phyloP scores from a whole-genome alignment of 2,329 filamentous ascomycete species.

The Colletotrichum sojae region DNA sequence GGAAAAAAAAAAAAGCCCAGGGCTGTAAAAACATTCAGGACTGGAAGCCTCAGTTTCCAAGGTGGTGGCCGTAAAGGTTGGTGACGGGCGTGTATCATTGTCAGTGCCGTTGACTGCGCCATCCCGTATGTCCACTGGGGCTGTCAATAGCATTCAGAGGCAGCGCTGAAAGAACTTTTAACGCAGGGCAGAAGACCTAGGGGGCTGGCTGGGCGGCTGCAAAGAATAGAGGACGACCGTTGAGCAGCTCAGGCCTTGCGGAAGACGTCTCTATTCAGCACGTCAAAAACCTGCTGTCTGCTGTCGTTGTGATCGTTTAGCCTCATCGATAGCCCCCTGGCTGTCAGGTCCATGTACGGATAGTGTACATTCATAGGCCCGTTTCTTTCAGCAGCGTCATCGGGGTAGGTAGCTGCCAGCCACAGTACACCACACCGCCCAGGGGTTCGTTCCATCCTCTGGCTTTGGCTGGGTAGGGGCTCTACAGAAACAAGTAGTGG shows the following conservation, averaged over 20 bases:
- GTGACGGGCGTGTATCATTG: neutral
- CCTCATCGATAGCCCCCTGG: slow-evolving; percentile 33
- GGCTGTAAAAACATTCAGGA: too few species aligned
- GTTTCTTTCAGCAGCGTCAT: slow-evolving; percentile 25
- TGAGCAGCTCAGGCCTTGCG: slow-evolving; percentile 25
- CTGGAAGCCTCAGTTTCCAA: too few species aligned
- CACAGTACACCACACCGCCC: slow-evolving; percentile 15
- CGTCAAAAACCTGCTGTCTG: slow-evolving; percentile 23
- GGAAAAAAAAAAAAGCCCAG: too few species aligned
- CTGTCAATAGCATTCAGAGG: slow-evolving; percentile 28
- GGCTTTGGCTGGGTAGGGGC: neutral
- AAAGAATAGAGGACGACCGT: slow-evolving; percentile 13
- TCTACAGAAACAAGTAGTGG: neutral
- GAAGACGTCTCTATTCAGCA: slow-evolving; percentile 18
- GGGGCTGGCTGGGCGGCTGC: slow-evolving; percentile 6
- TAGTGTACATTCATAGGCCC: neutral
- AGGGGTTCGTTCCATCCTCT: neutral
- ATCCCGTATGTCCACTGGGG: slow-evolving; percentile 18
- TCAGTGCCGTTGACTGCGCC: slow-evolving; percentile 22
- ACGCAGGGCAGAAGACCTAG: slow-evolving; percentile 26
- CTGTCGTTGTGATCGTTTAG: slow-evolving; percentile 29
- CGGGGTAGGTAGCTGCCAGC: slow-evolving; percentile 2
- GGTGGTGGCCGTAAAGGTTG: too few species aligned
- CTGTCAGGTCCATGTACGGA: neutral
- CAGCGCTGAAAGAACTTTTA: slow-evolving; percentile 26